phyloP scores from a whole-genome alignment of 1,284 basidiomycete genomes.

The Grifola frondosa region DNA sequence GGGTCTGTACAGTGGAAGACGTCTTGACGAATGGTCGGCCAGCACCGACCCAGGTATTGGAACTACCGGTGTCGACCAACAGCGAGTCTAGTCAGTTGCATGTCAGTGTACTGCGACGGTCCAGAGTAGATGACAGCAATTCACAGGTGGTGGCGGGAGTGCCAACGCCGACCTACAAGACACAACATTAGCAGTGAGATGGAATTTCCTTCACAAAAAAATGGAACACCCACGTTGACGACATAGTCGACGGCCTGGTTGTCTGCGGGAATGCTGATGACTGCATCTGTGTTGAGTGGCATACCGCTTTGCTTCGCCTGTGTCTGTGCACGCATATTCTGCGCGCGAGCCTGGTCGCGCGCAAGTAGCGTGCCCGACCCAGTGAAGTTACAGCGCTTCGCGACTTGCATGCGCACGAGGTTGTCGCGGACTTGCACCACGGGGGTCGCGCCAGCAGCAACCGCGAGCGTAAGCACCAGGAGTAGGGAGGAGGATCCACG shows the following conservation, averaged over 20 bases:
- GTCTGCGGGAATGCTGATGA: conserved; percentile 36
- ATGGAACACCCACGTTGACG: conserved; percentile 22
- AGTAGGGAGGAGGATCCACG: conserved; percentile 8
- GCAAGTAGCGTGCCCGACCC: conserved; percentile 12
- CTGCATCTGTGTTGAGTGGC: neutral
- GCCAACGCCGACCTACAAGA: conserved; percentile 33
- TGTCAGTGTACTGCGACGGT: neutral
- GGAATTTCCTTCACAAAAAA: neutral
- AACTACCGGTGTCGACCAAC: conserved; percentile 37
- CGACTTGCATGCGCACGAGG: conserved; percentile 17
- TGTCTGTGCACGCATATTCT: conserved; percentile 7
- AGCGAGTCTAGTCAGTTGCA: conserved; percentile 23
- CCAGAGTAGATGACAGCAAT: conserved; percentile 7
- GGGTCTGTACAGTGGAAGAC: conserved; percentile 41
- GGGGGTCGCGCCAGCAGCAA: conserved; percentile 20
- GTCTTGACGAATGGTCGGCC: conserved; percentile 45
- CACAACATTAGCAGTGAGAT: neutral
- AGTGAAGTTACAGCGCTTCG: conserved; percentile 20
- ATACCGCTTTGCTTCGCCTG: conserved; percentile 3
- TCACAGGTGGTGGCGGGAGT: conserved; percentile 34
- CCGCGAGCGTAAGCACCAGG: conserved; percentile 8
- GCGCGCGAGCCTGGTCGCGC: conserved; percentile 21
- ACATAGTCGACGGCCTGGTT: conserved; percentile 38
- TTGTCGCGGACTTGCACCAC: conserved; percentile 10
- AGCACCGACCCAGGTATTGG: conserved; percentile 71